A percentile compares a stretch with the other conserved stretches of the same genome.
phyloP scores from a whole-genome alignment of 2,329 filamentous ascomycete species.

The Alternaria triticimaculans region DNA sequence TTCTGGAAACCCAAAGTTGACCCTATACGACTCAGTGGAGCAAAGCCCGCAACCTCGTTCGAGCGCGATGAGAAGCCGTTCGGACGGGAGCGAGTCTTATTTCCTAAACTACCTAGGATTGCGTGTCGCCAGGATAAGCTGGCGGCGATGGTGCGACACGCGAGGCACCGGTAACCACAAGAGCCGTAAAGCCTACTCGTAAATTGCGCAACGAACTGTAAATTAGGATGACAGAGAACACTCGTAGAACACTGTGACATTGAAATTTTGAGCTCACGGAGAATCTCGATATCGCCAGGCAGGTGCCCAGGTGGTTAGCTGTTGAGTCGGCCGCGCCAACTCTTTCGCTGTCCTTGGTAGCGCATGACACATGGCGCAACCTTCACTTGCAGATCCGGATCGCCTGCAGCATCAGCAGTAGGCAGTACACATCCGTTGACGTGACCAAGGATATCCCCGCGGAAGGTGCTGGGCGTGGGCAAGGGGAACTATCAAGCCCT shows the following conservation, averaged over 20 bases:
- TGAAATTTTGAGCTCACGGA: not conserved
- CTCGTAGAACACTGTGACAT: not conserved
- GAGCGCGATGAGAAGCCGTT: not conserved
- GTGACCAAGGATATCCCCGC: not conserved
- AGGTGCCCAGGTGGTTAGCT: not conserved
- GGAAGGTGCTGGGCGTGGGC: not conserved
- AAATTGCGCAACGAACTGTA: not conserved
- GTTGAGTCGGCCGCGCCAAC: not conserved
- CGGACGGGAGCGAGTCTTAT: not conserved
- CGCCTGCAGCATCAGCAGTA: not conserved
- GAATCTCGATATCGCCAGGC: not conserved
- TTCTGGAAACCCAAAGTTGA: not conserved
- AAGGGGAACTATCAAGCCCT: not conserved
- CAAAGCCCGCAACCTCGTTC: not conserved
- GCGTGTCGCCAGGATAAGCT: not conserved
- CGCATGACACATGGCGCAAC: not conserved
- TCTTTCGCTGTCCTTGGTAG: not conserved
- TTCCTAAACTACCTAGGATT: slow-evolving; percentile 1
- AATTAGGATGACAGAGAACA: not conserved
- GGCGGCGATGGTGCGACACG: slow-evolving; percentile 10
- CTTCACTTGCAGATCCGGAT: not conserved
- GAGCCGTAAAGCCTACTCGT: not conserved
- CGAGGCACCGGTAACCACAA: not conserved
- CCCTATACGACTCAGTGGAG: not conserved
- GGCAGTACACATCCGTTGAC: not conserved